These are phyloP conservation scores for Nakataea oryzae DNA, from an alignment of 2,329 filamentous ascomycete genomes.

Conservation along the genomic window DNA sequence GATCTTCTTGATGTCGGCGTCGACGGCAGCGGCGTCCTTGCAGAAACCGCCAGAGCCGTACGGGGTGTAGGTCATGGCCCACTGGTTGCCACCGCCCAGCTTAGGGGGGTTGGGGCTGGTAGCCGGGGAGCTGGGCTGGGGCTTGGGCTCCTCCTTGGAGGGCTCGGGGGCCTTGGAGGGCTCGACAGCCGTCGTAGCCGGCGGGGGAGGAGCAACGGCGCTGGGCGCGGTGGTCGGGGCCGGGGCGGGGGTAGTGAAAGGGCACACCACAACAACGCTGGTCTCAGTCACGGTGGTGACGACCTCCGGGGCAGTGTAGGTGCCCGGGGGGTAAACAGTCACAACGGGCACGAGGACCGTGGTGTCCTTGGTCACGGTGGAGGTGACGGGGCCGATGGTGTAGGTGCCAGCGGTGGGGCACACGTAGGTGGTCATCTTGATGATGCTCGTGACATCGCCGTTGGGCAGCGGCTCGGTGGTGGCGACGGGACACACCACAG, in stretches of 20 bases:
- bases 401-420: slow-evolving; percentile 67
- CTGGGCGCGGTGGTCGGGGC: slow-evolving; percentile 19
- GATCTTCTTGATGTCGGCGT: slow-evolving; percentile 51
- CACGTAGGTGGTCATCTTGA: slow-evolving; percentile 60
- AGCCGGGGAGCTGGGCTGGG: slow-evolving; percentile 9
- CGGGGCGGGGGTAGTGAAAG: slow-evolving; percentile 40
- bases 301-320: slow-evolving; percentile 59
- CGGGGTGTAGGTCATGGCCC: slow-evolving; percentile 73
- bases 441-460: slow-evolving; percentile 54
- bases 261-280: slow-evolving; percentile 60
- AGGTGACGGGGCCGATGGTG: slow-evolving; percentile 61
- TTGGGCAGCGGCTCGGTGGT: slow-evolving; percentile 46
- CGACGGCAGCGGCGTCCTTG: slow-evolving; percentile 51
- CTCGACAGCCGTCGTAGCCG: slow-evolving; percentile 13
- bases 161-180: slow-evolving; percentile 8
- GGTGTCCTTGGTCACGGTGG: slow-evolving; percentile 41
- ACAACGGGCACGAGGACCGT: slow-evolving; percentile 56
- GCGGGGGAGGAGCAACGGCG: slow-evolving; percentile 5
- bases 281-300: slow-evolving; percentile 61
- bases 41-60: slow-evolving; percentile 52
- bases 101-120: slow-evolving; percentile 16
- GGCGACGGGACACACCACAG: slow-evolving; percentile 60
- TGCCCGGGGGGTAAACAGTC: slow-evolving; percentile 55
- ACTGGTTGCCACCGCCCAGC: slow-evolving; percentile 42
- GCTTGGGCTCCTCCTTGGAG: slow-evolving; percentile 9